Evolutionary conservation across 2,329 filamentous ascomycete species (phyloP).

Genomic region (Trichoderma harzianum): DNA sequence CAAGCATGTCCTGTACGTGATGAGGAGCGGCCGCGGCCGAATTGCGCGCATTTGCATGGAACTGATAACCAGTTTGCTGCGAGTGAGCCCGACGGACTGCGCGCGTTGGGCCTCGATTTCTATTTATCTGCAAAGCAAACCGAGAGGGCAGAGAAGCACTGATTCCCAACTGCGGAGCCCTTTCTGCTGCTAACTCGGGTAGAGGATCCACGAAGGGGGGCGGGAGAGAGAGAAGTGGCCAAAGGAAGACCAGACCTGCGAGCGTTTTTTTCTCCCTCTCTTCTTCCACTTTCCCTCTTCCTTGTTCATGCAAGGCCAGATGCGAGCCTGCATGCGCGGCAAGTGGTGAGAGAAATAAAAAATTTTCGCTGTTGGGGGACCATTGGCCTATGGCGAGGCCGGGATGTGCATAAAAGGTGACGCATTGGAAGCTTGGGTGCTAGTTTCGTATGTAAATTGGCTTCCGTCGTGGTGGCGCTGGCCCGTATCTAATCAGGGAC

Average conservation of each 20-base stretch:
- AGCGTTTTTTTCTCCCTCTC: neutral
- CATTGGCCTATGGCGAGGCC: neutral
- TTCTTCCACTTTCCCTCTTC: neutral
- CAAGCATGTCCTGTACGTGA: slow-evolving; percentile 5
- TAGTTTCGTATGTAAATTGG: neutral
- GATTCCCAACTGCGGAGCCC: slow-evolving; percentile 16
- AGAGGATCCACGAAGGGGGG: neutral
- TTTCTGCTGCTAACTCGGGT: neutral
- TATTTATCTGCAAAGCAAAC: neutral
- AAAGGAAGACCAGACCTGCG: neutral
- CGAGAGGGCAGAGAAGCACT: slow-evolving; percentile 2
- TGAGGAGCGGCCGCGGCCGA: slow-evolving; percentile 13
- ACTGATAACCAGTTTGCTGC: neutral
- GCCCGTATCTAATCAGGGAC: neutral
- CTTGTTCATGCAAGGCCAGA: neutral
- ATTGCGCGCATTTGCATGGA: slow-evolving; percentile 15
- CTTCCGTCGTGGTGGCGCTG: neutral
- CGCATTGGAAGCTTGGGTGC: neutral
- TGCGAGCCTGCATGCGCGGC: neutral
- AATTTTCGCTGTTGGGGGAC: neutral
- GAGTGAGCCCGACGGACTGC: slow-evolving; percentile 10
- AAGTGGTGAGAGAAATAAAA: neutral
- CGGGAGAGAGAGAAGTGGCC: neutral
- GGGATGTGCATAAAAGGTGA: neutral
- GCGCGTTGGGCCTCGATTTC: slow-evolving; percentile 8